Evolutionary conservation across 345 rosid genomes (phyloP).

Genomic region (Gossypium bickii): DNA sequence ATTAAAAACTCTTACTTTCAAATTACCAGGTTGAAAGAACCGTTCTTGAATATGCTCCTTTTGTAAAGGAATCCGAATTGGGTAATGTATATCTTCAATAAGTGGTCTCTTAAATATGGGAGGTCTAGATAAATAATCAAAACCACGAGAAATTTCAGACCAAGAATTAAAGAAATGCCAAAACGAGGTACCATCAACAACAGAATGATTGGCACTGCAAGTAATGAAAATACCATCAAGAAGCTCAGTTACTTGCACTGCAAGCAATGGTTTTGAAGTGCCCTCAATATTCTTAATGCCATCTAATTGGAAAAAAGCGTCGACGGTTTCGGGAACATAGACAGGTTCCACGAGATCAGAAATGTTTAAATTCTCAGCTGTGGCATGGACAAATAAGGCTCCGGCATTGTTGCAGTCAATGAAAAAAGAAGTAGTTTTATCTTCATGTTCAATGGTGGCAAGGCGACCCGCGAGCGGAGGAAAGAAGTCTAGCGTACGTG

Average conservation of each 20-base stretch:
- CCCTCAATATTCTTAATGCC: constrained; percentile 23
- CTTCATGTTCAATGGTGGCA: not conserved
- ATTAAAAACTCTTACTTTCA: constrained; percentile 30
- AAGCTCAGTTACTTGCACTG: constrained; percentile 38
- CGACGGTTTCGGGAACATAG: constrained; percentile 20
- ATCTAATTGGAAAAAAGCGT: not conserved
- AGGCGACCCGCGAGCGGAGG: not conserved
- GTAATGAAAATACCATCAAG: constrained; percentile 32
- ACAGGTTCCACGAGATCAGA: not conserved
- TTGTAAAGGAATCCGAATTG: constrained; percentile 23
- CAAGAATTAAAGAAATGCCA: constrained; percentile 37
- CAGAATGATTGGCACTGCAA: constrained; percentile 24
- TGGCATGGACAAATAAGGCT: constrained; percentile 38
- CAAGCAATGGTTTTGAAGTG: constrained; percentile 23
- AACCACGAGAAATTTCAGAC: constrained; percentile 1
- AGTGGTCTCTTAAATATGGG: not conserved
- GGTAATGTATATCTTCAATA: constrained; percentile 9
- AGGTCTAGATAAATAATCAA: not conserved
- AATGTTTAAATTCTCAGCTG: constrained; percentile 18
- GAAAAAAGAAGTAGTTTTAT: constrained; percentile 31
- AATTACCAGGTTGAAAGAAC: not conserved
- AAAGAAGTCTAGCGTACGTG: not conserved
- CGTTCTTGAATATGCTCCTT: not conserved
- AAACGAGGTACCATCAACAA: constrained; percentile 35
- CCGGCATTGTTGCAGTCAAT: constrained; percentile 39